Evolutionary conservation across 225 moss, liverwort and hornwort genomes (phyloP).

Genomic region (Bryoerythrophyllum caledonicum): DNA sequence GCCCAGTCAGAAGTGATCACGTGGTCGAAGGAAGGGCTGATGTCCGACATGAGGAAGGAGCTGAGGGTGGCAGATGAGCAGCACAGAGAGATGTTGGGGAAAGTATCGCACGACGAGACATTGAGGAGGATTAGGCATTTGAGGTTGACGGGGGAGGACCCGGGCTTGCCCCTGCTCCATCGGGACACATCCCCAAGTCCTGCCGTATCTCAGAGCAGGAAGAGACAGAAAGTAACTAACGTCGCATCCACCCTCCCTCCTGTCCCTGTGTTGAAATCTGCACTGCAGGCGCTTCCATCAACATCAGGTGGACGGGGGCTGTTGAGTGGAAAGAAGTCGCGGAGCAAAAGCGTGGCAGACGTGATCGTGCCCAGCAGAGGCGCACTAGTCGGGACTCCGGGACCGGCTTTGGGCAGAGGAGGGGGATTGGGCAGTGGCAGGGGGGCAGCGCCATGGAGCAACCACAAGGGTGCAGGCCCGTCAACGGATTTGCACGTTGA

Average conservation of each 20-base stretch:
- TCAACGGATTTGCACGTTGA: slow-evolving; percentile 62
- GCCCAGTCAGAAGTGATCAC: slow-evolving; percentile 89
- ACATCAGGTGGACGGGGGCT: slow-evolving; percentile 48
- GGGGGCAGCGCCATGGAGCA: slow-evolving; percentile 45
- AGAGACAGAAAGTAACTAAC: slow-evolving; percentile 78
- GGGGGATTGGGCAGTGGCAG: slow-evolving; percentile 45
- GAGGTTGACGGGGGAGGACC: slow-evolving; percentile 59
- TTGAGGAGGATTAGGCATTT: slow-evolving; percentile 73
- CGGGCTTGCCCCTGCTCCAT: slow-evolving; percentile 38
- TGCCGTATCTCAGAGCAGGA: slow-evolving; percentile 84
- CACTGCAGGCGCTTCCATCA: slow-evolving; percentile 57
- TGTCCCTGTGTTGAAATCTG: slow-evolving; percentile 54
- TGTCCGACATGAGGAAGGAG: slow-evolving; percentile 88
- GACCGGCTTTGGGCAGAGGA: slow-evolving; percentile 41
- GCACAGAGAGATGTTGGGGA: slow-evolving; percentile 81
- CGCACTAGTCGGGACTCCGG: slow-evolving; percentile 30
- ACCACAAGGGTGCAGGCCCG: slow-evolving; percentile 57
- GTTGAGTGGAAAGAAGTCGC: slow-evolving; percentile 49
- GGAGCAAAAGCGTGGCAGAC: slow-evolving; percentile 46
- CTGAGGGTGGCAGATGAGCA: slow-evolving; percentile 91
- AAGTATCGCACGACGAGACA: slow-evolving; percentile 66
- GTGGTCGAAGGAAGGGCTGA: slow-evolving; percentile 85
- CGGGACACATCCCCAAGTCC: slow-evolving; percentile 90
- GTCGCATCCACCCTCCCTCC: slow-evolving; percentile 60
- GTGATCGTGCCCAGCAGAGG: slow-evolving; percentile 25